Percentiles rank a stretch among this genome's conserved stretches.
Conservation (phyloP, 768 basidiomycete genomes). For the Peribolospora kevripleyi region DNA sequence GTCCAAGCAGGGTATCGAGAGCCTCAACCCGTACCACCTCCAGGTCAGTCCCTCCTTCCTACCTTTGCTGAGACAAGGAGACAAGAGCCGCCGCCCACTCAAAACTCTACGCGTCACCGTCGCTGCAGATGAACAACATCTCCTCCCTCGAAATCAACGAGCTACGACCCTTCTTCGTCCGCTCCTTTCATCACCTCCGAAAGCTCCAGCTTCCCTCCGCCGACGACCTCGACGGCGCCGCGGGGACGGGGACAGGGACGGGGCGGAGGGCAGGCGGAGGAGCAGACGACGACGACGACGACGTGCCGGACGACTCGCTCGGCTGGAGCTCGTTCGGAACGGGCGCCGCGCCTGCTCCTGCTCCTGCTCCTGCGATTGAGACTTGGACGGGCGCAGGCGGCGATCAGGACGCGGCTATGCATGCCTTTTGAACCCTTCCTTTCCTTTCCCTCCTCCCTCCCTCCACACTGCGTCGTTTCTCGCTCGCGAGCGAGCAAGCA, state of each 20-base stretch:
- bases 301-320: no score
- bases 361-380: no score
- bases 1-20: slow-evolving; percentile 55
- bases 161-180: slow-evolving; percentile 65
- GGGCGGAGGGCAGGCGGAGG: neutral
- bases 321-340: no score
- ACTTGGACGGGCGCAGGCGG: no score
- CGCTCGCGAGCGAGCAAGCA: no score
- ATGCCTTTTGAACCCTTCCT: no score
- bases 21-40: slow-evolving; percentile 56
- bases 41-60: slow-evolving; percentile 29
- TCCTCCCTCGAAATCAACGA: slow-evolving; percentile 86
- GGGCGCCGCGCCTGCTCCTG: no score
- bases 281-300: no score
- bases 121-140: slow-evolving; percentile 49
- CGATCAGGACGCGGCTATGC: no score
- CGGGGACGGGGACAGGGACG: neutral
- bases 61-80: neutral
- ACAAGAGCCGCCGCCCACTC: neutral
- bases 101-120: neutral
- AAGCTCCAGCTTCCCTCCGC: slow-evolving; percentile 22
- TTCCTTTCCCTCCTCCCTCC: no score
- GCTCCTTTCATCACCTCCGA: slow-evolving; percentile 48
- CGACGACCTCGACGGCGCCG: no score
- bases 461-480: no score